Evolutionary conservation across 805 yeast species (phyloP).

Genomic region (Limtongia smithiae): DNA sequence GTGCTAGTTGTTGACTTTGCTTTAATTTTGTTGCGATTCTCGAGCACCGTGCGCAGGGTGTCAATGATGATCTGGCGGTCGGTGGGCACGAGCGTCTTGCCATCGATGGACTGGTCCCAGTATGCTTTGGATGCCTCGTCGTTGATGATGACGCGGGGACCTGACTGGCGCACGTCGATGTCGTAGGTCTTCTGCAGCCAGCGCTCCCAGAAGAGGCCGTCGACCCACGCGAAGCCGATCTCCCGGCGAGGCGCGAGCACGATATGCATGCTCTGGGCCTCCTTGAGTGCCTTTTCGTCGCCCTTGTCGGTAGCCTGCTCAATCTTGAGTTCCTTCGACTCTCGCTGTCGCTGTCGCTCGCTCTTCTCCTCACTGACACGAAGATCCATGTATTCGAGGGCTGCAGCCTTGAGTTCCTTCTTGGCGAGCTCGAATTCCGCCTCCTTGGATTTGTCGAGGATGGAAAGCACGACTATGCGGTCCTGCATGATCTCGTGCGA

Average conservation of each 20-base stretch:
- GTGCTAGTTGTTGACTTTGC: conserved; percentile 25
- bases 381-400: conserved; percentile 32
- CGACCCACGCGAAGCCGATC: conserved; percentile 40
- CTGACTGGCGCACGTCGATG: conserved; percentile 26
- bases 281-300: conserved; percentile 34
- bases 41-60: conserved; percentile 15
- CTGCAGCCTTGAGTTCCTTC: conserved; percentile 35
- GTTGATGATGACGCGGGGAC: conserved; percentile 34
- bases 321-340: conserved; percentile 34
- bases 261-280: conserved; percentile 34
- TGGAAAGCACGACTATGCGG: conserved; percentile 35
- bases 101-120: conserved; percentile 35
- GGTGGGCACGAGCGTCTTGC: conserved; percentile 27
- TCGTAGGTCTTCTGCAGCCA: conserved; percentile 37
- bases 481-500: conserved; percentile 35
- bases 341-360: conserved; percentile 33
- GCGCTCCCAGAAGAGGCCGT: conserved; percentile 37
- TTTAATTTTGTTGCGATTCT: conserved; percentile 19
- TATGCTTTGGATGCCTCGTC: conserved; percentile 32
- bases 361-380: conserved; percentile 29
- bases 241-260: conserved; percentile 28
- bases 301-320: conserved; percentile 37
- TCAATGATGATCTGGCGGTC: conserved; percentile 13
- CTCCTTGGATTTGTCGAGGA: conserved; percentile 35
- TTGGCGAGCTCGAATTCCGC: conserved; percentile 30